These are phyloP conservation scores for Globisporangium spiculum DNA, from an alignment of 352 stramenopile genomes.

Conservation along the genomic window DNA sequence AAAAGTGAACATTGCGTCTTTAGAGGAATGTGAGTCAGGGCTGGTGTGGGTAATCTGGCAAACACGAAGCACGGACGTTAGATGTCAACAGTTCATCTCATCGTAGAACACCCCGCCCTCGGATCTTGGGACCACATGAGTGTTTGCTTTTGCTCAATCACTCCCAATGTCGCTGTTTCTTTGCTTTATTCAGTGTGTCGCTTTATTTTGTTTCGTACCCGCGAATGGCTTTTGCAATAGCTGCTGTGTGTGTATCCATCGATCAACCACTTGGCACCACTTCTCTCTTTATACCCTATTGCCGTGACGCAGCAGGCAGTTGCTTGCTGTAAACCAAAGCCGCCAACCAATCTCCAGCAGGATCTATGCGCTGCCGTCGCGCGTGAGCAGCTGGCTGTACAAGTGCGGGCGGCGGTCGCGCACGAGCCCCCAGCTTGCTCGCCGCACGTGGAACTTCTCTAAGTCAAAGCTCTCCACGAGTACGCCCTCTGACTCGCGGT, in stretches of 20 bases:
- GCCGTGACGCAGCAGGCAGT: background rate
- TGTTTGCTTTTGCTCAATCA: background rate
- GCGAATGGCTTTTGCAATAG: no score
- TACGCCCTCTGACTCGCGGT: conserved; percentile 85
- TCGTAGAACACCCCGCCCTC: background rate
- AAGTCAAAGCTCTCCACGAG: conserved; percentile 84
- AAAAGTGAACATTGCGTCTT: no score
- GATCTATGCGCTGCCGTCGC: conserved; percentile 50
- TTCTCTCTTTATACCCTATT: background rate
- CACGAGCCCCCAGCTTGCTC: conserved; percentile 85
- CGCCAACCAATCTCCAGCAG: background rate
- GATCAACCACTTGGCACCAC: background rate
- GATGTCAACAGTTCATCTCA: background rate
- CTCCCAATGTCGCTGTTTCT: background rate
- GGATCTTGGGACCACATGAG: no score
- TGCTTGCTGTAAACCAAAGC: background rate
- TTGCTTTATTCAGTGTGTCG: background rate
- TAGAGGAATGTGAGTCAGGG: no score
- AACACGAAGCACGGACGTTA: background rate
- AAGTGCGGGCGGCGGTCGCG: conserved; percentile 84
- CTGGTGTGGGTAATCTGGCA: no score
- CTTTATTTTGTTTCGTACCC: background rate
- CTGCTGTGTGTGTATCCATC: background rate
- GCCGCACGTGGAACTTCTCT: conserved; percentile 83
- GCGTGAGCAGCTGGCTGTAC: conserved; percentile 78